These are phyloP conservation scores for Helminthosporium solani DNA, from an alignment of 2,329 filamentous ascomycete species.

Conservation along the genomic window DNA sequence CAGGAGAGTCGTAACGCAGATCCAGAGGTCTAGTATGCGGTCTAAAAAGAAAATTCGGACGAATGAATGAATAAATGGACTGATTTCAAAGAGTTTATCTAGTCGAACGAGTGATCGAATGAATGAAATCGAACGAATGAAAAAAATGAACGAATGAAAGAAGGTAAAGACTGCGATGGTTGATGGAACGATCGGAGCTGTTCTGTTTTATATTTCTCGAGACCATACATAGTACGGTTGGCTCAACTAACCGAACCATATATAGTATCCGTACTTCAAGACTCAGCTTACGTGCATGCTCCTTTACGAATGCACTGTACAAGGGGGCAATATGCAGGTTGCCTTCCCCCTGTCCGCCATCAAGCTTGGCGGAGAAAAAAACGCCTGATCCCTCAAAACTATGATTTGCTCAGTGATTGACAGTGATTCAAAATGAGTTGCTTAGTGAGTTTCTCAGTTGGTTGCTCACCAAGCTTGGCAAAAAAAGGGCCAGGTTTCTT, in stretches of 20 bases:
- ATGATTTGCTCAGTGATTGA: too few species aligned
- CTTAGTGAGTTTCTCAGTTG: too few species aligned
- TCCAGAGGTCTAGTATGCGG: background rate
- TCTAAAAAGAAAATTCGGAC: background rate
- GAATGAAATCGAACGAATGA: too few species aligned
- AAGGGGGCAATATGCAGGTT: too few species aligned
- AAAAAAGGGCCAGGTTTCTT: too few species aligned
- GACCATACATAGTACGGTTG: background rate
- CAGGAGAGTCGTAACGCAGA: background rate
- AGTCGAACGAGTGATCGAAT: background rate
- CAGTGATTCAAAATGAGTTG: too few species aligned
- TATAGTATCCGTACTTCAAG: background rate
- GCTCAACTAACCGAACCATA: background rate
- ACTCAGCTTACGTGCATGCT: background rate
- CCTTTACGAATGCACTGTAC: background rate
- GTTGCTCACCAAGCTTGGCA: too few species aligned
- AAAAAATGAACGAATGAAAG: too few species aligned
- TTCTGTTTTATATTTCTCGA: conserved; percentile 1
- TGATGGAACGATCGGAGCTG: background rate
- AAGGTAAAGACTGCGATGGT: background rate
- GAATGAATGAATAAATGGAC: background rate
- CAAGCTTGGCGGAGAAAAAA: too few species aligned
- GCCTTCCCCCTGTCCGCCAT: too few species aligned
- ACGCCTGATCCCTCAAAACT: too few species aligned
- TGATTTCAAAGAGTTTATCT: background rate